Conservation (phyloP, 164 flowering plant genomes). For the Houttuynia cordata region DNA sequence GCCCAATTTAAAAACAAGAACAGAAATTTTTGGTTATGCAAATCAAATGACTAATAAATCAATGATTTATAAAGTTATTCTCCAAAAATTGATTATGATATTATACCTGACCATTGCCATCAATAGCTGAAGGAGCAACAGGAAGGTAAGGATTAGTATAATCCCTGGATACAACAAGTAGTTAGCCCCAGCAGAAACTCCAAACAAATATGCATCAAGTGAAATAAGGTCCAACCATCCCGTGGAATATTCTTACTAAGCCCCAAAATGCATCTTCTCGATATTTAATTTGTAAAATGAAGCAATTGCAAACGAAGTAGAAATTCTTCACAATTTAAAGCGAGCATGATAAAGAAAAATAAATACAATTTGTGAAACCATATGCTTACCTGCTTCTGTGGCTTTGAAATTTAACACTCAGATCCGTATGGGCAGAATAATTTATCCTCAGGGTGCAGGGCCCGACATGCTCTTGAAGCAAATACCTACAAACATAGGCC, state of each 20-base stretch:
- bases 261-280: too few relatives aligned
- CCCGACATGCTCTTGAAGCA: constrained; percentile 72
- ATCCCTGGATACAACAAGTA: constrained; percentile 39
- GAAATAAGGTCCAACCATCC: too few relatives aligned
- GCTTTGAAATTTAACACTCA: constrained; percentile 89
- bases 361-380: neutral
- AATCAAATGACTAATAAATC: neutral
- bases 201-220: neutral
- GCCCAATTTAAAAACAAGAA: neutral
- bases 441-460: constrained; percentile 67
- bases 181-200: neutral
- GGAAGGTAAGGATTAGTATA: constrained; percentile 93
- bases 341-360: too few relatives aligned
- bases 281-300: too few relatives aligned
- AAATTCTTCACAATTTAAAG: too few relatives aligned
- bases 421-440: constrained; percentile 86
- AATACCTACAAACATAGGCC: constrained; percentile 36
- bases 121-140: constrained; percentile 90
- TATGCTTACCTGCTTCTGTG: constrained; percentile 77
- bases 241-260: too few relatives aligned
- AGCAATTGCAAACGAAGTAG: too few relatives aligned
- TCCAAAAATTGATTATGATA: too few relatives aligned
- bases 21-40: neutral
- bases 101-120: constrained; percentile 72
- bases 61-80: too few relatives aligned